Evolutionary conservation across 441 rosid genomes (phyloP), one percentile per base, ranked within the genome.

Genomic region (Pelargonium myrrhifolium): DNA sequence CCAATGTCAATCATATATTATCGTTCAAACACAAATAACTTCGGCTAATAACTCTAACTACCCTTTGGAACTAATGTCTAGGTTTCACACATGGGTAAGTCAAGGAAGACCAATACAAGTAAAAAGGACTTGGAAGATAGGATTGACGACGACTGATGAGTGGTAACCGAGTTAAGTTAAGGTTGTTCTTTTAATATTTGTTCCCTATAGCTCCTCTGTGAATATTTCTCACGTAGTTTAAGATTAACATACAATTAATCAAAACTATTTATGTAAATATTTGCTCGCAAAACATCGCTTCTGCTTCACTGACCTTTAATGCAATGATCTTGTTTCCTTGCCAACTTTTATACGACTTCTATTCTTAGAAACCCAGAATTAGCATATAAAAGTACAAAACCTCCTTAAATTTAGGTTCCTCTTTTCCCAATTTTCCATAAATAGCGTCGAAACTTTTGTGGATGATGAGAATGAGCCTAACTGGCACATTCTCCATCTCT

Each of bases 61-160:
- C 22, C 22, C 15, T 15, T 53, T 53, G 59, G 58, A 53, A 53
- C 59, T 17, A 9, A 53, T 53, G 22, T 15, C 59, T 21, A 53
- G 59, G 59, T 53, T 15, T 53, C 59, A 10, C 59, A 53, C 22
- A 53, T 53, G 59, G 59, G 59, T 17, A 53, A 53, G 59, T 6
- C 59, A 21, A 53, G 59, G 59, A 53, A 53, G 59, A 15, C 22
- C 2, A 17, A 53, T 17, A 7, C 22, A 6, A 53, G 59, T 53
- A 53, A 53, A 17, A 53, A 53, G 59, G 59, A 53, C 18, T 17
- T 53, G 22, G 59, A 53, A 17, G 18, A 21, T 21, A 53, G 59
- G 59, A 53, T 53, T 9, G 59, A 53, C 10, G 59, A 53, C 22
- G 53, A 53, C 20, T 49, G 56, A 49, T n/a, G 8, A 49, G 56